Conservation (phyloP, 2,329 filamentous ascomycete genomes). For the Macrophomina tecta region DNA sequence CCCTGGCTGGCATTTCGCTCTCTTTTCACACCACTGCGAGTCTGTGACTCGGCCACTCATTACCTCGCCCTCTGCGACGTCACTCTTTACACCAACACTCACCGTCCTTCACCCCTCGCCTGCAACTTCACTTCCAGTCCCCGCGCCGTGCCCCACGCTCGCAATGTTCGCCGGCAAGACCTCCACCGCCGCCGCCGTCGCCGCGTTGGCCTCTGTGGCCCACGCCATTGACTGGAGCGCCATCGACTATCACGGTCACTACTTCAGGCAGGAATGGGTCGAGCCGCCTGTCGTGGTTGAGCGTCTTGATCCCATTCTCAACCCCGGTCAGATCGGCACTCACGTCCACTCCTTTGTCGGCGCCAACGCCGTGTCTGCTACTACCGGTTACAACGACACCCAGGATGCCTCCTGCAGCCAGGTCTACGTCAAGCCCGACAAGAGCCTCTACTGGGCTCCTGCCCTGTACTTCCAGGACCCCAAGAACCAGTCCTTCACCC, state of each 20-base stretch:
- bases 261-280: conserved; percentile 46
- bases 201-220: conserved; percentile 36
- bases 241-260: conserved; percentile 45
- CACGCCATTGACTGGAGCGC: conserved; percentile 36
- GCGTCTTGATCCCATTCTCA: conserved; percentile 44
- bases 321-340: conserved; percentile 40
- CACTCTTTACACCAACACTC: not conserved
- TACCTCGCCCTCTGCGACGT: not conserved
- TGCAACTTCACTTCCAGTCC: not conserved
- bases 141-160: conserved; percentile 26
- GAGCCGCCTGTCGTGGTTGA: conserved; percentile 43
- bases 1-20: conserved; percentile 20
- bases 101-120: conserved; percentile 18
- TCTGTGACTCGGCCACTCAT: conserved; percentile 26
- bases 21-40: conserved; percentile 18
- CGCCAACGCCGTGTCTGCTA: conserved; percentile 40
- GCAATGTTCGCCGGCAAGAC: conserved; percentile 39
- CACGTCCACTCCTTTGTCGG: conserved; percentile 49
- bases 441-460: conserved; percentile 47
- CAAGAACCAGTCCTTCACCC: conserved; percentile 44
- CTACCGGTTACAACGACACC: conserved; percentile 37
- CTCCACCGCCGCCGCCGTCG: conserved; percentile 32
- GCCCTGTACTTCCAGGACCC: conserved; percentile 46
- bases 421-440: conserved; percentile 45
- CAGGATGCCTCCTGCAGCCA: conserved; percentile 43